phyloP scores from a whole-genome alignment of 2,329 filamentous ascomycete genomes.

The Aspergillus intermedius region DNA sequence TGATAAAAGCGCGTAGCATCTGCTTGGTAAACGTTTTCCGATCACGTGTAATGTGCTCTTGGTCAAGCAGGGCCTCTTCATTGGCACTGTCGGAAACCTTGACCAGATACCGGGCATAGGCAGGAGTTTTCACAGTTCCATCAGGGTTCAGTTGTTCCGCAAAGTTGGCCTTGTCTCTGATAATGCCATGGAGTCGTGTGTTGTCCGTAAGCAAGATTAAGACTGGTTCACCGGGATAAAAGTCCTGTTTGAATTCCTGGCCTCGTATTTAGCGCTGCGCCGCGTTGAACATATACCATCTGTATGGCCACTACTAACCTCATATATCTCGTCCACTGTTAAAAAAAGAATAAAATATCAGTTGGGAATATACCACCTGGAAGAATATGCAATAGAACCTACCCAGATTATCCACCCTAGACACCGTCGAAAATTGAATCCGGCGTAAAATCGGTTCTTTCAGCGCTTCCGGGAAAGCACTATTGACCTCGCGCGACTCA shows the following conservation, averaged over 20 bases:
- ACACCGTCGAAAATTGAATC: constrained; percentile 85
- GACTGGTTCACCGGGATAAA: constrained; percentile 82
- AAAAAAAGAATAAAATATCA: constrained; percentile 10
- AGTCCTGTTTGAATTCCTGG: constrained; percentile 74
- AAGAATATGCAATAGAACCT: constrained; percentile 18
- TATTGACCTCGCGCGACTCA: constrained; percentile 82
- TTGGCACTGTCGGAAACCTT: constrained; percentile 61
- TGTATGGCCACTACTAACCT: constrained; percentile 30
- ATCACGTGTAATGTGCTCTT: constrained; percentile 76
- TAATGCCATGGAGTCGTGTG: constrained; percentile 64
- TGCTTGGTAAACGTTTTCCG: constrained; percentile 91
- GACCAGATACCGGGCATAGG: constrained; percentile 75
- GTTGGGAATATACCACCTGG: constrained; percentile 4
- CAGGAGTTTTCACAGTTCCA: constrained; percentile 59
- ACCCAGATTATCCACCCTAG: constrained; percentile 77
- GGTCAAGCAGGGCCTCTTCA: constrained; percentile 71
- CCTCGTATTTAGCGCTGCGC: constrained; percentile 1
- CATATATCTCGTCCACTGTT: constrained; percentile 45
- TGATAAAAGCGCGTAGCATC: constrained; percentile 87
- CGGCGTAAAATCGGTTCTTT: constrained; percentile 85
- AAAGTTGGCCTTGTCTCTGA: constrained; percentile 80
- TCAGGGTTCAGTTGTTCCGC: constrained; percentile 54
- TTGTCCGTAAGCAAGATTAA: constrained; percentile 64
- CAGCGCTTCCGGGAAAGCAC: constrained; percentile 81
- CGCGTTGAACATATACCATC: background rate